phyloP scores from a whole-genome alignment of 2,329 filamentous ascomycete species.

The Clonostachys solani region DNA sequence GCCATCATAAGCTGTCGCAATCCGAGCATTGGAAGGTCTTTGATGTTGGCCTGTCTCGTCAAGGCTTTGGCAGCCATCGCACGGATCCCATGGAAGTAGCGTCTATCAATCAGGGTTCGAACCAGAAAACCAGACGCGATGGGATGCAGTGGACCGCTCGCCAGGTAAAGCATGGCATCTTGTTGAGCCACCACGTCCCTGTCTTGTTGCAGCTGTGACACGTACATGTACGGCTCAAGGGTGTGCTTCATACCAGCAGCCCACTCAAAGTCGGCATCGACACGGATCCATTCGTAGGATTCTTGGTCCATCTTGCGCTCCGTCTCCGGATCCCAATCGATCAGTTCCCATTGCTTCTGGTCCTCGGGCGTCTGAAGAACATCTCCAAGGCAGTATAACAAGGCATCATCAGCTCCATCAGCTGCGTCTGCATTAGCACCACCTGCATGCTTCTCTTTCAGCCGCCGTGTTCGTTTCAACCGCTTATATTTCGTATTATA shows the following conservation, averaged over 20 bases:
- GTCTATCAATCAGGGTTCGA: constrained; percentile 82
- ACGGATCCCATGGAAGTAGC: constrained; percentile 92
- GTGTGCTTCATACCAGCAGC: constrained; percentile 77
- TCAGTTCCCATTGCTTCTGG: constrained; percentile 74
- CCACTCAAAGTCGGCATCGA: constrained; percentile 99
- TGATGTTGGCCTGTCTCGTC: constrained; percentile 66
- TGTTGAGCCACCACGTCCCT: constrained; percentile 89
- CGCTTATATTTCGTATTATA: constrained; percentile 99
- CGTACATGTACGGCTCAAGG: constrained; percentile 95
- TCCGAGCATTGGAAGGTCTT: constrained; percentile 69
- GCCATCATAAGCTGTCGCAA: constrained; percentile 79
- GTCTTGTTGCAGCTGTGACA: constrained; percentile 95
- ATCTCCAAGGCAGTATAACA: constrained; percentile 90
- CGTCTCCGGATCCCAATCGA: constrained; percentile 85
- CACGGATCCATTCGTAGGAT: constrained; percentile 97
- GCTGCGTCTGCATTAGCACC: constrained; percentile 57
- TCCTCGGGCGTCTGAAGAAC: constrained; percentile 82
- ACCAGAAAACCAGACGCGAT: constrained; percentile 86
- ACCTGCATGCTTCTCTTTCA: constrained; percentile 65
- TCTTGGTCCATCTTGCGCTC: constrained; percentile 92
- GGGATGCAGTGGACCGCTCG: constrained; percentile 62
- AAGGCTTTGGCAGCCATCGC: constrained; percentile 78
- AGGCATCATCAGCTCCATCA: constrained; percentile 69
- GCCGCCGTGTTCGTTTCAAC: constrained; percentile 78
- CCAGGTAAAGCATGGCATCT: constrained; percentile 72